Conservation (phyloP, 805 yeast species). For the Saccharomycopsis sp. region DNA sequence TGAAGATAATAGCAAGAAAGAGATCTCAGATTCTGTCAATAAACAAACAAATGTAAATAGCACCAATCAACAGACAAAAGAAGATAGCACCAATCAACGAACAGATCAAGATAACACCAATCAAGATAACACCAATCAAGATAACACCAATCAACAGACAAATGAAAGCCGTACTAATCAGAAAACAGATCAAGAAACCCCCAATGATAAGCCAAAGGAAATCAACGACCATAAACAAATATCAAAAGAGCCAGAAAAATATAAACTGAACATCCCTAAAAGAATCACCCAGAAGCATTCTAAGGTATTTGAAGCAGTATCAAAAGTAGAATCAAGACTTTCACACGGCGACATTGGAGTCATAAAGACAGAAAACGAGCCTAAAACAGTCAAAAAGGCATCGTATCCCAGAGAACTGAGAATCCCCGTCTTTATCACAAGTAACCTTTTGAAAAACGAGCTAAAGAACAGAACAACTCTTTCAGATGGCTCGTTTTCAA, state of each 20-base stretch:
- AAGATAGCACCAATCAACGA: no score
- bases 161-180: no score
- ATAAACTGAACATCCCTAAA: neutral
- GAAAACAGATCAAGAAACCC: no score
- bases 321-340: conserved; percentile 20
- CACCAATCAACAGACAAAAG: no score
- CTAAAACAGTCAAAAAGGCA: neutral
- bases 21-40: no score
- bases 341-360: neutral
- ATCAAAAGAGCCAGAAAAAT: neutral
- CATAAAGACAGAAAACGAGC: neutral
- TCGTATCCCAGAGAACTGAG: neutral
- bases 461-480: conserved; percentile 10
- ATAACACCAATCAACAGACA: no score
- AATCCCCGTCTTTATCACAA: conserved; percentile 12
- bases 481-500: neutral
- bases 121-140: no score
- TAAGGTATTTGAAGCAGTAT: conserved; percentile 20
- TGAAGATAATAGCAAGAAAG: no score
- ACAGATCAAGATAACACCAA: no score
- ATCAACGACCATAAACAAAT: no score
- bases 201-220: no score
- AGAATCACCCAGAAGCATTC: neutral
- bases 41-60: no score
- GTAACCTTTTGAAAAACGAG: conserved; percentile 17